Evolutionary conservation across 1,139 yeast genomes (phyloP), one percentile per base, ranked within the genome.

Genomic region (Blastobotrys indianensis): DNA sequence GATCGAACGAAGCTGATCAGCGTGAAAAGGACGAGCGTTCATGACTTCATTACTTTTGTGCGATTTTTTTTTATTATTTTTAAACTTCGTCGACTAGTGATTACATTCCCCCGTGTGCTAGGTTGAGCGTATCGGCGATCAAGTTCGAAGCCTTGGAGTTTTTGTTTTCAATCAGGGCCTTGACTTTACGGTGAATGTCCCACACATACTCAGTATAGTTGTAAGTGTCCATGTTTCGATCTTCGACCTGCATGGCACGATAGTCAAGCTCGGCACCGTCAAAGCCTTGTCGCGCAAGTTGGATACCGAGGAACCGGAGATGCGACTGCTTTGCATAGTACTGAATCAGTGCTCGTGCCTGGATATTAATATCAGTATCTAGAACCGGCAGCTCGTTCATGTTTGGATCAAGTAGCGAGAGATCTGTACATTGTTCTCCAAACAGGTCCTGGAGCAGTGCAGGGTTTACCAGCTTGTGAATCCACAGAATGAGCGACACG

Each of bases 391-490:
- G 67, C 55, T 79, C 82, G 56, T 76, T 79, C 39, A 74, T 56
- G n/a, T 62, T 56, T 17, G 75, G 67, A 28, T 69, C 58, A n/a
- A 76, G 60, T 2, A 79, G 69, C 42, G 72, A 73, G 17, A 85
- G 67, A 23, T 75, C 70, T 9, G 38, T 16, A 1, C 72, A 54
- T 3, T 69, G 69, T 16, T 77, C 73, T 1, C 94, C 96, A 60
- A 90, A 82, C 48, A 92, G 66, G 63, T 90, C 97, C 52, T 76
- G 70, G 28, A 92, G 61, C 32, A 92, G 69, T 49, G 79, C 65
- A 5, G 83, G 79, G 54, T 84, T 82, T 1, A 86, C 85, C 39
- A 79, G 76, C 12, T 77, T 77, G 61, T 86, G 87, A 33, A 92
- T 69, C 82, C 87, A 85, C 32, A 92, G 69, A 47, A 72, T 73